Conservation (phyloP, 306 rosid genomes). For the Pueraria montana region DNA sequence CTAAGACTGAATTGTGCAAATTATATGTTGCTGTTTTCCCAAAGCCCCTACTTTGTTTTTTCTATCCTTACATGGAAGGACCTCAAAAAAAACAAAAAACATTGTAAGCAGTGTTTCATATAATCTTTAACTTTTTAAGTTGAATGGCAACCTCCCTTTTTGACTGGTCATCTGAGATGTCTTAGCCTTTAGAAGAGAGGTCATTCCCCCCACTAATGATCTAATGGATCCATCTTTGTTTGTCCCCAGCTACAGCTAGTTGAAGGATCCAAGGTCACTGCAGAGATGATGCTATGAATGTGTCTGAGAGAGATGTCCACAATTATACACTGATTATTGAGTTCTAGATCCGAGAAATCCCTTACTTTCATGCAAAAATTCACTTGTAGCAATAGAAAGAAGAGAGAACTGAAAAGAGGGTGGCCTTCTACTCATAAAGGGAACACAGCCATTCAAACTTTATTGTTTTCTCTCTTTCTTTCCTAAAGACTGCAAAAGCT, state of each 20-base stretch:
- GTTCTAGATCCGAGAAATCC: slow-evolving; percentile 88
- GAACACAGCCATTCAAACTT: slow-evolving; percentile 48
- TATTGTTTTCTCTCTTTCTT: slow-evolving; percentile 55
- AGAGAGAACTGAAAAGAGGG: slow-evolving; percentile 56
- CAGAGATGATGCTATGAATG: slow-evolving; percentile 43
- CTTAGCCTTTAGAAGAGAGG: slow-evolving; percentile 43
- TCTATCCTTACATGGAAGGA: not conserved
- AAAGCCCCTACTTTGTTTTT: not conserved
- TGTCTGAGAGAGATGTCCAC: slow-evolving; percentile 50
- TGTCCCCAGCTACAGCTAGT: slow-evolving; percentile 48
- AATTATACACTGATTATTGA: slow-evolving; percentile 77
- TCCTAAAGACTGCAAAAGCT: slow-evolving; percentile 84
- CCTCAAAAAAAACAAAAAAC: slow-evolving; percentile 54
- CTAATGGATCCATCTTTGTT: slow-evolving; percentile 46
- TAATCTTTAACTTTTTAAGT: slow-evolving; percentile 50
- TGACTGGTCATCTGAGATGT: slow-evolving; percentile 73
- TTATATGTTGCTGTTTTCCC: not conserved
- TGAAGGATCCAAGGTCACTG: slow-evolving; percentile 65
- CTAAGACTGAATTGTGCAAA: not conserved
- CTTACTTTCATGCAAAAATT: slow-evolving; percentile 81
- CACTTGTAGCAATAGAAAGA: slow-evolving; percentile 50
- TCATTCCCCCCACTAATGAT: slow-evolving; percentile 43
- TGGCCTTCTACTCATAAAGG: slow-evolving; percentile 54
- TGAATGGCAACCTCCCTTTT: slow-evolving; percentile 64
- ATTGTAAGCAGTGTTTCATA: slow-evolving; percentile 48